phyloP scores from a whole-genome alignment of 1,284 basidiomycete genomes.

The Porogramme epimiltina region DNA sequence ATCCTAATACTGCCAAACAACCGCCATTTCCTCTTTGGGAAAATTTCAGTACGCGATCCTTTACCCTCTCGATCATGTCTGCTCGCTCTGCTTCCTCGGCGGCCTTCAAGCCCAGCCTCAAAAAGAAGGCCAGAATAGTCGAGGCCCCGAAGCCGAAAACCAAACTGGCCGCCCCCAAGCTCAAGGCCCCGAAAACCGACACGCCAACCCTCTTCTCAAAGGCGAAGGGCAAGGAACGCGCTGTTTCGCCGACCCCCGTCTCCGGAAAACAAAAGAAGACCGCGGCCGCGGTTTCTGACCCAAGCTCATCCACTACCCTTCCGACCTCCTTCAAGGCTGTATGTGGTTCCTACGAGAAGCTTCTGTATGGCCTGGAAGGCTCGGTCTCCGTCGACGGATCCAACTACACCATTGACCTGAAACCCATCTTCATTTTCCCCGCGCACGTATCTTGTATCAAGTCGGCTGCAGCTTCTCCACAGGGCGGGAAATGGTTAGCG shows the following conservation, averaged over 20 bases:
- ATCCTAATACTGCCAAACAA: slow-evolving; percentile 29
- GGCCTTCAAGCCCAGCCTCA: slow-evolving; percentile 8
- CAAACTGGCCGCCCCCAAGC: neutral
- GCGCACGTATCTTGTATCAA: slow-evolving; percentile 95
- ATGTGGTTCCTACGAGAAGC: slow-evolving; percentile 93
- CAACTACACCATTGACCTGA: slow-evolving; percentile 51
- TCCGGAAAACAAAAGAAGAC: slow-evolving; percentile 9
- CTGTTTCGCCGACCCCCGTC: slow-evolving; percentile 4
- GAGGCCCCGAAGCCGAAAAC: slow-evolving; percentile 1
- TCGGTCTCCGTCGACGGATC: slow-evolving; percentile 44
- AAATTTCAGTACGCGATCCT: slow-evolving; percentile 12
- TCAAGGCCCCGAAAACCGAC: neutral
- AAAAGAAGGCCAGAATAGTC: slow-evolving; percentile 16
- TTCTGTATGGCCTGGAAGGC: slow-evolving; percentile 90
- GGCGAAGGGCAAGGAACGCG: slow-evolving; percentile 26
- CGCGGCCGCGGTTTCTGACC: slow-evolving; percentile 1
- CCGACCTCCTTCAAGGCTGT: slow-evolving; percentile 81
- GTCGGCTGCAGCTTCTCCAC: slow-evolving; percentile 82
- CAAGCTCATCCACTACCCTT: slow-evolving; percentile 19
- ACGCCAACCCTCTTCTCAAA: slow-evolving; percentile 7
- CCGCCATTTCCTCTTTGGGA: slow-evolving; percentile 20
- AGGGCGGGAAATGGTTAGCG: slow-evolving; percentile 93
- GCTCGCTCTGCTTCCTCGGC: slow-evolving; percentile 5
- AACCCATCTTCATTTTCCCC: slow-evolving; percentile 94
- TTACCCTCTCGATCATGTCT: slow-evolving; percentile 4